These are phyloP conservation scores for Penicillium longicatenatum DNA, from an alignment of 495 filamentous ascomycete genomes.

Conservation along the genomic window DNA sequence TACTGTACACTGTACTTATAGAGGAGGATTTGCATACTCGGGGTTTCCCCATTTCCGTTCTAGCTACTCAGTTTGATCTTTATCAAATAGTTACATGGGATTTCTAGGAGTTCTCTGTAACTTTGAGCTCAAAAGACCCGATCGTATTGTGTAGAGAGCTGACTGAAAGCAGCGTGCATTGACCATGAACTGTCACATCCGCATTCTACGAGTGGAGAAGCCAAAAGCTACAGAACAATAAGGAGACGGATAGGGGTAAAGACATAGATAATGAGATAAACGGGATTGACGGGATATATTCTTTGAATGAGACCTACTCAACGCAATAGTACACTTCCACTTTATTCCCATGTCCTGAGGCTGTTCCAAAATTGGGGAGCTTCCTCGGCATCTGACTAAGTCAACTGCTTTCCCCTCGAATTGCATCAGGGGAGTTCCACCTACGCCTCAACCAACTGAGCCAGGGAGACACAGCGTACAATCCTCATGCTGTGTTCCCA, in stretches of 20 bases:
- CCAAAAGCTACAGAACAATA: not conserved
- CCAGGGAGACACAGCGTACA: not conserved
- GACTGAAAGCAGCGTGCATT: conserved; percentile 13
- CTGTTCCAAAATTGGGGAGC: not conserved
- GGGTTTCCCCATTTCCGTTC: not conserved
- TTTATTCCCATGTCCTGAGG: not conserved
- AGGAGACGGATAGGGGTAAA: not conserved
- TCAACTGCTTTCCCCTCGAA: conserved; percentile 5
- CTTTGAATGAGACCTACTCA: too few relatives aligned
- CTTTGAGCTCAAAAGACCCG: not conserved
- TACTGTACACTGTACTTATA: not conserved
- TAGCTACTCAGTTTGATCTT: not conserved
- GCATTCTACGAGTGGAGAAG: conserved; percentile 25
- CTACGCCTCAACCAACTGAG: conserved; percentile 5
- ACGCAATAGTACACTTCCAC: too few relatives aligned
- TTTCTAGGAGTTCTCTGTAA: not conserved
- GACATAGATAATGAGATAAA: not conserved
- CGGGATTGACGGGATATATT: too few relatives aligned
- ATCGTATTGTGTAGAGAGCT: not conserved
- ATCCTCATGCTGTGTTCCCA: conserved; percentile 11
- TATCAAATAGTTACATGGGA: not conserved
- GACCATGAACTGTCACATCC: conserved; percentile 18
- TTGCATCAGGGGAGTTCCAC: conserved; percentile 7
- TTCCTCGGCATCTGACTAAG: conserved; percentile 14
- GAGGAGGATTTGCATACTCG: not conserved